Base-by-base conservation (phyloP, 768 basidiomycete species). In the Suillus cothurnatus region DNA sequence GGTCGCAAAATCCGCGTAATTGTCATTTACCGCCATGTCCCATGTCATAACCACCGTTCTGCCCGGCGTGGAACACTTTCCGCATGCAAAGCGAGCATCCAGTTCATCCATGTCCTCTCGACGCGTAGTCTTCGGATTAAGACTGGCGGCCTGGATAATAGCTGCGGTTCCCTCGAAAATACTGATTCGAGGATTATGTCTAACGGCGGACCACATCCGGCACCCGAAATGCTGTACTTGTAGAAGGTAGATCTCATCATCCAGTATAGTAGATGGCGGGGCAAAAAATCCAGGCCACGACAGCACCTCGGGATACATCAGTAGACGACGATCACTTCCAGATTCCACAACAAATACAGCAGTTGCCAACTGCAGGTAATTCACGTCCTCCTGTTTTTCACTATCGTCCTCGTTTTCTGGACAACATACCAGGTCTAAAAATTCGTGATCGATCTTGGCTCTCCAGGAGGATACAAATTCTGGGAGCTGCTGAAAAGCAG, bases 401-500 rank as follows among this genome's bases (percentile, higher is more conserved):
- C 15, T 5, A 60, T 38, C 53, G 9, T 11, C n/a, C 28, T 50
- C 1, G 31, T 8, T 34, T 28, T 62, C 19, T 57, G 32, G 12
- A n/a, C 14, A 21, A 32, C 53, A 11, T 53, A 62, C 17, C 26
- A 28, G 26, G 19, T 59, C 39, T 26, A 60, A 19, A 60, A 62
- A 55, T 28, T 62, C 53, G 26, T 17, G 11, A 31, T 62, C 61
- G 21, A 62, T 38, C 32, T 50, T 55, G n/a, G 43, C 23, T 23
- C 61, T 50, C 61, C 61, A 62, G 55, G 61, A 50, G 56, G 31
- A 34, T 34, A 62, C 26, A 6, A 60, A 62, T 11, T 61, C 7
- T 17, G 32, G 61, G 31, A 62, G 55, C 26, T 60, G 49, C 32
- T 60, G 49, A 38, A 62, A 62, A 34, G 61, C 61, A 62, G 61